Conservation (phyloP, 1,284 basidiomycete genomes). For the Sphagnurus paluster region DNA sequence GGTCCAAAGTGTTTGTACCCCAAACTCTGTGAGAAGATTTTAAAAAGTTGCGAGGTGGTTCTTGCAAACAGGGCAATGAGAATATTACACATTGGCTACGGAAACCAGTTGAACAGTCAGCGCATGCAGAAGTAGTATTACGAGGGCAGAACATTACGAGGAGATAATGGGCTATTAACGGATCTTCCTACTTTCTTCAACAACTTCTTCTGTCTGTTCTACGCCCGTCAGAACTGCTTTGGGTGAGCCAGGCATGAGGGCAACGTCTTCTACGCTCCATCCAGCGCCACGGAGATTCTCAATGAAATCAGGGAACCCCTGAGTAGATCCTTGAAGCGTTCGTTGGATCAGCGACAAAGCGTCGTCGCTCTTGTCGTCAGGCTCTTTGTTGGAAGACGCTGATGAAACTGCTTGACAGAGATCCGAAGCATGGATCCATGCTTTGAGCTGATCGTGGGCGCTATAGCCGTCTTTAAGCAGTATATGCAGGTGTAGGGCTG, state of each 20-base stretch:
- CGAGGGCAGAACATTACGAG: slow-evolving; percentile 1
- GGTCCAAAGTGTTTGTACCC: no score
- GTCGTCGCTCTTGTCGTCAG: neutral
- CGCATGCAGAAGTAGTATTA: neutral
- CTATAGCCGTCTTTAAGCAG: slow-evolving; percentile 50
- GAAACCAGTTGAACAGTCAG: neutral
- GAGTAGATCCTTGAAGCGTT: slow-evolving; percentile 24
- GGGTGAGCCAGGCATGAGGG: slow-evolving; percentile 36
- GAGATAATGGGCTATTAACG: slow-evolving; percentile 10
- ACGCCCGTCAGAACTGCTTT: slow-evolving; percentile 28
- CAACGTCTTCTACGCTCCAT: slow-evolving; percentile 38
- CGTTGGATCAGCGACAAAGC: slow-evolving; percentile 21
- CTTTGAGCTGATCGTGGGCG: slow-evolving; percentile 50
- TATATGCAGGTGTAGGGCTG: slow-evolving; percentile 34
- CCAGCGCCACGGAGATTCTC: slow-evolving; percentile 29
- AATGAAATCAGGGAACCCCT: slow-evolving; percentile 32
- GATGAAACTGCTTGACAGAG: slow-evolving; percentile 24
- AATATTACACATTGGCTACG: slow-evolving; percentile 10
- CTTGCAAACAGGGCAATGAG: slow-evolving; percentile 3
- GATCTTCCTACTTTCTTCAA: slow-evolving; percentile 21
- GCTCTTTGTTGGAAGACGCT: neutral
- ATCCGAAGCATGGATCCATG: slow-evolving; percentile 52
- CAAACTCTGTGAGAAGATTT: no score
- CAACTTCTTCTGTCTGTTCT: slow-evolving; percentile 6
- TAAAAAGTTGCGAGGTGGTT: slow-evolving; percentile 7